Evolutionary conservation across 352 stramenopile genomes (phyloP).

Genomic region (Plasmopara halstedii): DNA sequence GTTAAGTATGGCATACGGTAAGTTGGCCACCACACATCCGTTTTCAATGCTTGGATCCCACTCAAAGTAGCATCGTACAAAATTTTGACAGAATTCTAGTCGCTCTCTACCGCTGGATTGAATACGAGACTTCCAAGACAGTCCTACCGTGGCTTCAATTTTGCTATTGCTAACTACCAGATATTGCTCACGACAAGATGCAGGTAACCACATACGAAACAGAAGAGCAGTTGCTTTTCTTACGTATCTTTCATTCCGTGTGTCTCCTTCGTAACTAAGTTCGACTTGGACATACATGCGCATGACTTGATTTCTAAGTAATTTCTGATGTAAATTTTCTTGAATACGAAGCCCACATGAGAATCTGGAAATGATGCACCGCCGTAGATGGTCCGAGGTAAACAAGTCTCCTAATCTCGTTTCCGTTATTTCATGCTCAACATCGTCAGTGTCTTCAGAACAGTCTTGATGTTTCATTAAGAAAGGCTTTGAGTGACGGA

Average conservation of each 20-base stretch:
- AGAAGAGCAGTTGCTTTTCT: constrained; percentile 3
- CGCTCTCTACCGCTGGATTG: constrained; percentile 9
- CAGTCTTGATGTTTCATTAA: background rate
- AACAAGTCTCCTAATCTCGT: background rate
- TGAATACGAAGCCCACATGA: constrained; percentile 33
- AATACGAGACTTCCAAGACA: constrained; percentile 48
- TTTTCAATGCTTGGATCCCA: constrained; percentile 18
- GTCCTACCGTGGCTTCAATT: constrained; percentile 34
- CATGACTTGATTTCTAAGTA: constrained; percentile 32
- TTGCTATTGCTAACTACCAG: constrained; percentile 38
- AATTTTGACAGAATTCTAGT: constrained; percentile 13
- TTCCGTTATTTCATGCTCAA: background rate
- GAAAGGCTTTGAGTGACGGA: constrained; percentile 1
- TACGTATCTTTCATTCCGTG: no score
- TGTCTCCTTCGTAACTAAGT: constrained; percentile 12
- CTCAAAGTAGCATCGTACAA: constrained; percentile 28
- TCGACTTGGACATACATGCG: constrained; percentile 58
- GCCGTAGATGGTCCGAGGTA: constrained; percentile 11
- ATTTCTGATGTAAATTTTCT: constrained; percentile 25
- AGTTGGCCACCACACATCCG: constrained; percentile 22
- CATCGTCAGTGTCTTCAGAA: background rate
- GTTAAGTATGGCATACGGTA: constrained; percentile 25
- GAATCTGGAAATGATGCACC: constrained; percentile 33
- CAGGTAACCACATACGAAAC: constrained; percentile 43
- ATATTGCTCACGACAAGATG: constrained; percentile 42